phyloP scores from a whole-genome alignment of 345 rosid genomes.

The Pistacia integerrima region DNA sequence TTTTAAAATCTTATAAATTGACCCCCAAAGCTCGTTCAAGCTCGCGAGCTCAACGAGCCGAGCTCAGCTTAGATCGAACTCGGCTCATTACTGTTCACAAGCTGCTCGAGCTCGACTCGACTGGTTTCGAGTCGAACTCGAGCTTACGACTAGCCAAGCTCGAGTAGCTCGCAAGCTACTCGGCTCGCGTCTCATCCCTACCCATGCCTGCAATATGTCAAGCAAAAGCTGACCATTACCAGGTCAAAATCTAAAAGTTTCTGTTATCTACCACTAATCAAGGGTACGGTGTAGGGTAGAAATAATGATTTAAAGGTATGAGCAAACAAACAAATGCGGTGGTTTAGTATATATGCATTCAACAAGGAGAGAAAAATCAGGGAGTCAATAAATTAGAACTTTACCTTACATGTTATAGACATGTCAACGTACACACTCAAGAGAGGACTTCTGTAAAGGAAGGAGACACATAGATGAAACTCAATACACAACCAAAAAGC shows the following conservation, averaged over 20 bases:
- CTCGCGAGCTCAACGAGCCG: too few species aligned
- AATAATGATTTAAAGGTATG: background rate
- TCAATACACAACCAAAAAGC: background rate
- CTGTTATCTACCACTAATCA: background rate
- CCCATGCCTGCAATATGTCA: background rate
- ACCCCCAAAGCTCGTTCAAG: too few species aligned
- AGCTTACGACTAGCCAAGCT: too few species aligned
- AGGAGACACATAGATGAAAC: conserved; percentile 1
- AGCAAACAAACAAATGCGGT: background rate
- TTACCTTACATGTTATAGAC: conserved; percentile 95
- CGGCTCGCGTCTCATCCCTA: too few species aligned
- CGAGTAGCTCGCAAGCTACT: too few species aligned
- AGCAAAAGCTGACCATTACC: background rate
- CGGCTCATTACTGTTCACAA: too few species aligned
- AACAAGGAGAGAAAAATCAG: conserved; percentile 1
- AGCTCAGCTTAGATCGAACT: too few species aligned
- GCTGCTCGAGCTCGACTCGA: too few species aligned
- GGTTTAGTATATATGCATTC: conserved; percentile 7
- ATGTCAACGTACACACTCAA: conserved; percentile 96
- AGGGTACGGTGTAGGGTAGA: background rate
- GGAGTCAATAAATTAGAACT: background rate
- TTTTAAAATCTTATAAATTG: too few species aligned
- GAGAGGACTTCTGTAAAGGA: conserved; percentile 74
- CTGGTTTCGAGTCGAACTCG: too few species aligned
- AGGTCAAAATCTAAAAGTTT: background rate